Evolutionary conservation across 1,284 basidiomycete species (phyloP).

Genomic region (Fomitopsis pinicola): DNA sequence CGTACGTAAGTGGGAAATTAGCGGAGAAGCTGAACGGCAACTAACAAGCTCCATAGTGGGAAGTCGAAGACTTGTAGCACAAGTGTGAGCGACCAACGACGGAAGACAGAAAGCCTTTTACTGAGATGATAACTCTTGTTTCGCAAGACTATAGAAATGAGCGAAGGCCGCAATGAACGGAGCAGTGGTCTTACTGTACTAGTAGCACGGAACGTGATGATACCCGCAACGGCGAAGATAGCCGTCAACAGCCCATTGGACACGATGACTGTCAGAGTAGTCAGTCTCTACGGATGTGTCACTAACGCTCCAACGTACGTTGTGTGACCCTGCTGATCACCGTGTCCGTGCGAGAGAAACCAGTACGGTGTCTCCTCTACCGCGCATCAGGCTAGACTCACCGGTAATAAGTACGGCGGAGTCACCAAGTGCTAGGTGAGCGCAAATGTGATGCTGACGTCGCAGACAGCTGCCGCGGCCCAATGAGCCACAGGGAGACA

Average conservation of each 20-base stretch:
- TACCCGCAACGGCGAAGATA: conserved; percentile 3
- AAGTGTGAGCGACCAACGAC: not conserved
- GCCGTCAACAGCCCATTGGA: conserved; percentile 6
- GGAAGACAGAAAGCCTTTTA: not conserved
- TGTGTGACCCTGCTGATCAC: conserved; percentile 2
- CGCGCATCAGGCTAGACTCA: not conserved
- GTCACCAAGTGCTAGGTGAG: conserved; percentile 7
- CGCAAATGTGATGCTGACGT: conserved; percentile 5
- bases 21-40: not conserved
- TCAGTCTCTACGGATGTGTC: not conserved
- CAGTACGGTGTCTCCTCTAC: conserved; percentile 2
- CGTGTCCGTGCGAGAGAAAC: not conserved
- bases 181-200: not conserved
- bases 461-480: conserved; percentile 6
- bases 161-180: not conserved
- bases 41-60: conserved; percentile 1
- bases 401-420: not conserved
- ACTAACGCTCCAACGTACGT: not conserved
- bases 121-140: conserved; percentile 1
- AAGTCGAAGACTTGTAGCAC: not conserved
- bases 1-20: not conserved
- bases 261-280: not conserved
- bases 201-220: not conserved
- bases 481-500: conserved; percentile 11
- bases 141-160: not conserved